phyloP scores from a whole-genome alignment of 1,139 yeast species.

The Suhomyces ambrosiae region DNA sequence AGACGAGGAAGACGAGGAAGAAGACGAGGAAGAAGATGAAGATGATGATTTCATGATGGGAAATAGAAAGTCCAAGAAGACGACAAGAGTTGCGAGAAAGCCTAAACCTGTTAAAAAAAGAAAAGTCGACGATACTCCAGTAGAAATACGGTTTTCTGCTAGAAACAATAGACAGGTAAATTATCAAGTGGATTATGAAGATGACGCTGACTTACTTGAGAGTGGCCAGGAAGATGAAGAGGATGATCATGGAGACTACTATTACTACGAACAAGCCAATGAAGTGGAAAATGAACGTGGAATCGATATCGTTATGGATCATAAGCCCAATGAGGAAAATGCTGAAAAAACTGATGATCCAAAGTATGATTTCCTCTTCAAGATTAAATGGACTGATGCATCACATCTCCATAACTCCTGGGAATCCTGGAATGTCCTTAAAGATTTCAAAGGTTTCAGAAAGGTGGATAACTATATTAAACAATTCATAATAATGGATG shows the following conservation, averaged over 20 bases:
- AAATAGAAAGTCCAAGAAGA: slow-evolving; percentile 19
- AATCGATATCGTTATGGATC: slow-evolving; percentile 58
- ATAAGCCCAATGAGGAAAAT: slow-evolving; percentile 42
- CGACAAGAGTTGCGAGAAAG: slow-evolving; percentile 6
- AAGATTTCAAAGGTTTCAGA: slow-evolving; percentile 70
- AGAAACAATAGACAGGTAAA: slow-evolving; percentile 71
- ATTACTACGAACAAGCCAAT: slow-evolving; percentile 39
- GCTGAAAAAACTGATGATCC: slow-evolving; percentile 52
- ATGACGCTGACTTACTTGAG: slow-evolving; percentile 61
- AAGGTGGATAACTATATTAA: slow-evolving; percentile 88
- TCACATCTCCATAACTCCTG: slow-evolving; percentile 96
- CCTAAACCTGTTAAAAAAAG: slow-evolving; percentile 13
- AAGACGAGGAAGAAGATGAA: slow-evolving; percentile 30
- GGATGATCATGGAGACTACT: slow-evolving; percentile 39
- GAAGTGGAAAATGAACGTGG: slow-evolving; percentile 44
- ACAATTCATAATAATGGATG: slow-evolving; percentile 71
- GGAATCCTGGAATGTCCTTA: slow-evolving; percentile 71
- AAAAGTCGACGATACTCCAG: slow-evolving; percentile 20
- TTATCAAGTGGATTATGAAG: slow-evolving; percentile 73
- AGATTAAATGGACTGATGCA: slow-evolving; percentile 83
- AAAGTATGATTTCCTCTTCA: slow-evolving; percentile 60
- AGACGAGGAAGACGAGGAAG: slow-evolving; percentile 29
- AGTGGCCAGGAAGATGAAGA: slow-evolving; percentile 51
- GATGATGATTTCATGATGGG: slow-evolving; percentile 32
- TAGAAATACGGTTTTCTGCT: slow-evolving; percentile 72